Evolutionary conservation across 2,329 filamentous ascomycete genomes (phyloP).

Genomic region (Corynespora cassiicola): DNA sequence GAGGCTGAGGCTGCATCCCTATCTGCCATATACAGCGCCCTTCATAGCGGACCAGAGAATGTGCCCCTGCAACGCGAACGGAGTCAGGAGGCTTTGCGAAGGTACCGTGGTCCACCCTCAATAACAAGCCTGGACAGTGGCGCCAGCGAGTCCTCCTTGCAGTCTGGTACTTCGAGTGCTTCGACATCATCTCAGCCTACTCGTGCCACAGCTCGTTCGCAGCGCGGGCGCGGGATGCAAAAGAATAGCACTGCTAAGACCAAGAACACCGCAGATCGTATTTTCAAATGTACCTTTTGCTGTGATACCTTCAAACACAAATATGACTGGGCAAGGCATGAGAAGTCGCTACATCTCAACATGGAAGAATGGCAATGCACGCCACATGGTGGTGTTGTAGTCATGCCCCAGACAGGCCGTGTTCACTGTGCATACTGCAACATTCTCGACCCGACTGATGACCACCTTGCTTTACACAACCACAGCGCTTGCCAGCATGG

Average conservation of each 20-base stretch:
- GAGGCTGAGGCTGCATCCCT: slow-evolving; percentile 70
- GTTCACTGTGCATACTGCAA: slow-evolving; percentile 64
- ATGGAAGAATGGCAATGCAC: slow-evolving; percentile 55
- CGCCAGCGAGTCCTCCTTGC: slow-evolving; percentile 55
- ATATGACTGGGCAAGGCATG: slow-evolving; percentile 36
- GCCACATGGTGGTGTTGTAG: slow-evolving; percentile 60
- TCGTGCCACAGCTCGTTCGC: slow-evolving; percentile 52
- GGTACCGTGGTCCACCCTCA: slow-evolving; percentile 52
- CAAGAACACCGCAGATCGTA: slow-evolving; percentile 17
- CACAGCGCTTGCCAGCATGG: slow-evolving; percentile 69
- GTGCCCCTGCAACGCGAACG: slow-evolving; percentile 26
- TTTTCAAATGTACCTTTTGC: slow-evolving; percentile 38
- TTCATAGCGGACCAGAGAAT: slow-evolving; percentile 38
- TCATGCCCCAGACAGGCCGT: slow-evolving; percentile 59
- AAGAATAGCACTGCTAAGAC: slow-evolving; percentile 11
- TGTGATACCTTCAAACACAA: slow-evolving; percentile 36
- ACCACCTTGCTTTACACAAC: slow-evolving; percentile 64
- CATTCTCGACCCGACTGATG: slow-evolving; percentile 56
- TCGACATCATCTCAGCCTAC: slow-evolving; percentile 49
- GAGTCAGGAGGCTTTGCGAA: slow-evolving; percentile 31
- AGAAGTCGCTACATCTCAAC: slow-evolving; percentile 34
- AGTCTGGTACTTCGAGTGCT: slow-evolving; percentile 52
- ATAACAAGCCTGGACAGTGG: slow-evolving; percentile 47
- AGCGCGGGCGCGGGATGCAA: slow-evolving; percentile 25
- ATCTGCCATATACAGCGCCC: slow-evolving; percentile 66